Evolutionary conservation across 805 yeast species (phyloP), one percentile per base, ranked within the genome.

Genomic region (Pichia scutulata): DNA sequence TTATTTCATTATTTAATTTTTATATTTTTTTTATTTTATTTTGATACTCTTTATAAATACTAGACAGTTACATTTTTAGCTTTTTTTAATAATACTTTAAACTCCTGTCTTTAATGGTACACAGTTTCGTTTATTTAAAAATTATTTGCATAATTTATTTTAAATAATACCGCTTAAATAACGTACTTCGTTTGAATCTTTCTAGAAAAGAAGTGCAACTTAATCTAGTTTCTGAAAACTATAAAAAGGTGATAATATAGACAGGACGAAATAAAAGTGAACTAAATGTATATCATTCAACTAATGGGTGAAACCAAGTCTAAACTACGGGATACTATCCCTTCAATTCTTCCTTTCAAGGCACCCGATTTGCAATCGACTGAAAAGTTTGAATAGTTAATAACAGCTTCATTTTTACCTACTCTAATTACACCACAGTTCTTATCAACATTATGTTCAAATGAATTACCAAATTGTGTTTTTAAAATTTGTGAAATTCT

Each of bases 381-480:
- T 5, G 75, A 71, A 66, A 89, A 75, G 36, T 76, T 77, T 2
- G 71, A 62, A 57, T 84, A 87, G 56, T 83, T 77, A 18, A 93
- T 78, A 9, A 67, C 68, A 1, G 97, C 98, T 43, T 72, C 82
- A 53, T 76, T 79, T 52, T 82, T 82, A 39, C 96, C 98, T 47
- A 92, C 82, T 30, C 74, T 76, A 14, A 93, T 77, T 1, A 65
- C 61, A 0, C 88, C 86, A n/a, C 78, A 78, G 23, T 58, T 60
- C 13, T 70, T 60, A 48, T 70, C 68, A 50, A 71, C 66, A 23
- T 70, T 63, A 8, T 69, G 70, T 0, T 69, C 60, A 52, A 86
- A 79, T 1, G 89, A 67, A 23, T 85, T 88, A 16, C 98, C 99
- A 69, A 93, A 93, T 60, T 93, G 99, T 0, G 93, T 89, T 44